These are phyloP conservation scores for Schizochytrium sp. DNA, from an alignment of 108 stramenopile species.

Conservation along the genomic window DNA sequence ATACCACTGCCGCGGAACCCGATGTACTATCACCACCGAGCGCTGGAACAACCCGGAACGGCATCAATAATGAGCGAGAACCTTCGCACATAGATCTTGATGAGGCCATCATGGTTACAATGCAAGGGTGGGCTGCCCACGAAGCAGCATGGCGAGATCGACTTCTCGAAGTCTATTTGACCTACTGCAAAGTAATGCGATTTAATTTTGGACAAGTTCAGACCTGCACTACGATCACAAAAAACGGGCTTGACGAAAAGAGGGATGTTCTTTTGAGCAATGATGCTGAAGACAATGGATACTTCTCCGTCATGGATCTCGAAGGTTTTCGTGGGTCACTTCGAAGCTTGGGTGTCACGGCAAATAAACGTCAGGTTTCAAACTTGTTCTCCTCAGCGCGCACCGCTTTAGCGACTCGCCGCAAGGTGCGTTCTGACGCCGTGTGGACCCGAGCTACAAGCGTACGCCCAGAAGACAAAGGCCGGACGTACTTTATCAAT, in stretches of 20 bases:
- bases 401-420: background rate
- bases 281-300: background rate
- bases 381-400: background rate
- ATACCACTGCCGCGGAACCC: too few relatives aligned
- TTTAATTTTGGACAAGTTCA: background rate
- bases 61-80: background rate
- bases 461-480: constrained; percentile 23
- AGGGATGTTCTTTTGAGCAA: background rate
- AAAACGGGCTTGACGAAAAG: background rate
- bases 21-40: too few relatives aligned
- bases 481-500: background rate
- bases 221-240: background rate
- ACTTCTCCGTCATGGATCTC: background rate
- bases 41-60: background rate
- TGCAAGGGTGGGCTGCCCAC: constrained; percentile 3
- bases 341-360: background rate
- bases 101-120: background rate
- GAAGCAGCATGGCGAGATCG: background rate
- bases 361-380: constrained; percentile 30
- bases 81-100: background rate
- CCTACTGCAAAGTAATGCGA: background rate
- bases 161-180: background rate
- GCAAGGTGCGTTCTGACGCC: background rate
- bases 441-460: background rate
- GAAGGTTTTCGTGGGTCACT: background rate